phyloP scores from a whole-genome alignment of 164 flowering plant species.

The Berberis thunbergii region DNA sequence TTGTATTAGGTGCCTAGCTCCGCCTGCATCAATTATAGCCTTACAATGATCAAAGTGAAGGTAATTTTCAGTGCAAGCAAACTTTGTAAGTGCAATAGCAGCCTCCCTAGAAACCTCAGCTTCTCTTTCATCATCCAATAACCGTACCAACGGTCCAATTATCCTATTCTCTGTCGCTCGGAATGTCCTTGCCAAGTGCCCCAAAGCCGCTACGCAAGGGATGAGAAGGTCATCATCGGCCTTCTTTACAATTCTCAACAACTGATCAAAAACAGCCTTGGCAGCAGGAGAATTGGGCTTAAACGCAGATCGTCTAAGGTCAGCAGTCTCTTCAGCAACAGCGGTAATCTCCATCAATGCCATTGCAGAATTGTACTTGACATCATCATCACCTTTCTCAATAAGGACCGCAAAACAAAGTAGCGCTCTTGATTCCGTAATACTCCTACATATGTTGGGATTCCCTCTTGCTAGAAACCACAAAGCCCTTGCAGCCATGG shows the following conservation, averaged over 20 bases:
- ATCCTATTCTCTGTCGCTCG: conserved; percentile 63
- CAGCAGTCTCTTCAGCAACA: conserved; percentile 54
- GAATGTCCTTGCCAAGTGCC: conserved; percentile 70
- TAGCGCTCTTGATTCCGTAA: conserved; percentile 74
- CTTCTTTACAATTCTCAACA: conserved; percentile 40
- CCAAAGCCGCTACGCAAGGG: conserved; percentile 54
- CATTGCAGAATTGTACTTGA: conserved; percentile 59
- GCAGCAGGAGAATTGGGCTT: conserved; percentile 84
- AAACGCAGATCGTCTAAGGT: conserved; percentile 61
- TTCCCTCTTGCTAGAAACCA: conserved; percentile 55
- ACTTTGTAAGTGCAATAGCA: conserved; percentile 50
- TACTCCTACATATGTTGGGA: conserved; percentile 43
- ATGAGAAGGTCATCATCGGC: conserved; percentile 47
- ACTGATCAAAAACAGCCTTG: conserved; percentile 69
- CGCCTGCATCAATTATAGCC: conserved; percentile 33
- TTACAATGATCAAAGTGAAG: conserved; percentile 56
- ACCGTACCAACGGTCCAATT: conserved; percentile 53
- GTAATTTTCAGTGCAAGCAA: conserved; percentile 57
- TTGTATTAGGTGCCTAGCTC: conserved; percentile 1
- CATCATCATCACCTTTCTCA: conserved; percentile 62
- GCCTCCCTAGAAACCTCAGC: conserved; percentile 48
- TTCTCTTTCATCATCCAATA: conserved; percentile 61
- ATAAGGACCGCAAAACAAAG: conserved; percentile 65
- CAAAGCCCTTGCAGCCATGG: conserved; percentile 75
- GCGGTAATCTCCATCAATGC: conserved; percentile 72